These are phyloP conservation scores for Haemoproteus tartakovskyi DNA, from an alignment of 169 alveolate genomes.

Conservation along the genomic window DNA sequence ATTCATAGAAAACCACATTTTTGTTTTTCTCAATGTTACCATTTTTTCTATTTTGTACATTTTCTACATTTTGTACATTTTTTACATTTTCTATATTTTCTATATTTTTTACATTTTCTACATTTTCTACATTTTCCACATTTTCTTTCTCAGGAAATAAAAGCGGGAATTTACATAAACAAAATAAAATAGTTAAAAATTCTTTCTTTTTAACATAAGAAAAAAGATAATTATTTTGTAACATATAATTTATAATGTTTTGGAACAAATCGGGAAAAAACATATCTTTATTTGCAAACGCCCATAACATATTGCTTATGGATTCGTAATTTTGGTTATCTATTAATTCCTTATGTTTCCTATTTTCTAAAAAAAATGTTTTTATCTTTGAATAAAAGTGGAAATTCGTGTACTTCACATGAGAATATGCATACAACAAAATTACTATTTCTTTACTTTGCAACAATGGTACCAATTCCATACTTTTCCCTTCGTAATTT, in stretches of 20 bases:
- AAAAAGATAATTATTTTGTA: constrained; percentile 6
- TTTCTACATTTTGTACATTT: neutral
- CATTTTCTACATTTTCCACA: neutral
- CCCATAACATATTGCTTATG: constrained; percentile 21
- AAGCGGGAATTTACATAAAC: constrained; percentile 46
- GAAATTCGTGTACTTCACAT: constrained; percentile 18
- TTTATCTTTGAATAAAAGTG: constrained; percentile 44
- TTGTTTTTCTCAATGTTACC: neutral
- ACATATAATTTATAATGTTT: constrained; percentile 19
- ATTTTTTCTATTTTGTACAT: neutral
- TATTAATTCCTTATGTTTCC: constrained; percentile 8
- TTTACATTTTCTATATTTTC: neutral
- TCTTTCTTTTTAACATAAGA: constrained; percentile 13
- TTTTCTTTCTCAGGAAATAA: neutral
- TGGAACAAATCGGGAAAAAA: constrained; percentile 30
- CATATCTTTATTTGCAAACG: constrained; percentile 53
- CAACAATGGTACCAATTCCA: constrained; percentile 11
- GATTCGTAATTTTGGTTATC: constrained; percentile 22
- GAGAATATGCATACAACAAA: constrained; percentile 35
- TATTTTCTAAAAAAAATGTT: constrained; percentile 22
- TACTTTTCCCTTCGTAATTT: no score
- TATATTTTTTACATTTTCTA: no score
- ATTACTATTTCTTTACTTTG: constrained; percentile 28
- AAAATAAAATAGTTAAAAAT: constrained; percentile 28
- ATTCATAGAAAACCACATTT: constrained; percentile 56